A percentile compares a stretch with the other conserved stretches of the same genome.
Evolutionary conservation across 2,329 filamentous ascomycete species (phyloP).

Genomic region (Kalmusia sp.): DNA sequence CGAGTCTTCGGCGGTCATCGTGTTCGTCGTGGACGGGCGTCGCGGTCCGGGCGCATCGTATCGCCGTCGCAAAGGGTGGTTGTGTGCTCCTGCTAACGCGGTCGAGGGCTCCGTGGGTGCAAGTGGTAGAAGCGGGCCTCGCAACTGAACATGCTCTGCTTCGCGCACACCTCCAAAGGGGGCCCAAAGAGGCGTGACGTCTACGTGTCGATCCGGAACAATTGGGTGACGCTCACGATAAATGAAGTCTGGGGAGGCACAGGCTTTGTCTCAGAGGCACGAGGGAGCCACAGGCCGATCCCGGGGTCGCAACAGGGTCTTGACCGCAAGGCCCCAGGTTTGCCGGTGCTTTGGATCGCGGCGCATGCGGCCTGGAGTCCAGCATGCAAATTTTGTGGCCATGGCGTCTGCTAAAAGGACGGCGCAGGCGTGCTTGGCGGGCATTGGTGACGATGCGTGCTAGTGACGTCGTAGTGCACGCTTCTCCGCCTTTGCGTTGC

Average conservation of each 20-base stretch:
- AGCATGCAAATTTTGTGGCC: not conserved
- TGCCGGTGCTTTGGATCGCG: not conserved
- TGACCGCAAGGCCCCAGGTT: conserved; percentile 6
- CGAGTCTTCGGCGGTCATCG: conserved; percentile 37
- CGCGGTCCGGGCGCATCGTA: conserved; percentile 22
- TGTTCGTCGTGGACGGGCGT: conserved; percentile 18
- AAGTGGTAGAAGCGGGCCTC: not conserved
- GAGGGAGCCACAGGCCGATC: not conserved
- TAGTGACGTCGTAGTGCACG: conserved; percentile 1
- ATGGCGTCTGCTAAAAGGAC: not conserved
- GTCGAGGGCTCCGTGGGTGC: conserved; percentile 1
- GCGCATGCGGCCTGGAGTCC: too few species aligned
- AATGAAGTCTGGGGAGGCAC: not conserved
- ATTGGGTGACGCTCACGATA: not conserved
- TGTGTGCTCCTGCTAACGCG: not conserved
- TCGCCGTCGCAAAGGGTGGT: not conserved
- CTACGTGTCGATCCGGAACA: not conserved
- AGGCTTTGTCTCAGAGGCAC: not conserved
- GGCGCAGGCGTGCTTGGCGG: not conserved
- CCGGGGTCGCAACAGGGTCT: not conserved
- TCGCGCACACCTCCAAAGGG: not conserved
- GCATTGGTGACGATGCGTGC: not conserved
- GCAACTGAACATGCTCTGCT: not conserved
- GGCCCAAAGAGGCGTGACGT: not conserved
- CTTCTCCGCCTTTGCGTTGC: not conserved